Conservation (phyloP, 2,329 filamentous ascomycete species). For the Aplosporella prunicola region DNA sequence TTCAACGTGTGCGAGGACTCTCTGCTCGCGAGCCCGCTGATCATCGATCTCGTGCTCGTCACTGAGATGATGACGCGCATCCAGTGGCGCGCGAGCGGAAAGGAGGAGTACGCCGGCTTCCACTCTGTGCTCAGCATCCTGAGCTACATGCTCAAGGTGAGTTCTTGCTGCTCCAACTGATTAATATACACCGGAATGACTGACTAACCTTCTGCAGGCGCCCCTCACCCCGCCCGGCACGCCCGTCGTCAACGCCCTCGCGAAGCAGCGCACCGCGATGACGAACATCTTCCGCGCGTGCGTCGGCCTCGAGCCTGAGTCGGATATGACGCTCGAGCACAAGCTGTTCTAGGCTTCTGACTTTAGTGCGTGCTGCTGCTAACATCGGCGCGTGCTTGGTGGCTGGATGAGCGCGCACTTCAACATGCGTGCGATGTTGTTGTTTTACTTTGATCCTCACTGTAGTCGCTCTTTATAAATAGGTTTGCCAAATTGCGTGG, state of each 20-base stretch:
- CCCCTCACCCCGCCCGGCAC: constrained; percentile 89
- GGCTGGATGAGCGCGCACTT: no score
- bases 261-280: constrained; percentile 88
- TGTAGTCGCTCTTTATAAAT: no score
- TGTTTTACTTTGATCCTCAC: no score
- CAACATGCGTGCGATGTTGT: no score
- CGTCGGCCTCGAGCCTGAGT: constrained; percentile 92
- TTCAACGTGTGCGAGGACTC: constrained; percentile 99
- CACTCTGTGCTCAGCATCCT: constrained; percentile 94
- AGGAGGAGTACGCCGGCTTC: constrained; percentile 77
- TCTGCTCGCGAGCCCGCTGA: constrained; percentile 85
- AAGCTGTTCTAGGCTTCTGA: constrained; percentile 59
- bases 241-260: constrained; percentile 88
- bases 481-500: no score
- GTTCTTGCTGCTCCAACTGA: constrained; percentile 6
- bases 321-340: constrained; percentile 97
- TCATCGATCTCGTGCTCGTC: constrained; percentile 89
- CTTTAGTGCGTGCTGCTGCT: constrained; percentile 1
- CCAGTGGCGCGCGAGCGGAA: constrained; percentile 60
- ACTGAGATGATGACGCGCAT: constrained; percentile 98
- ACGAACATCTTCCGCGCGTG: constrained; percentile 99
- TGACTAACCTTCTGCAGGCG: constrained; percentile 46
- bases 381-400: constrained; percentile 8
- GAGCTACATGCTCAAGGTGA: constrained; percentile 89
- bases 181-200: background rate